Conservation (phyloP, 2,329 filamentous ascomycete genomes). For the Beauveria australis region DNA sequence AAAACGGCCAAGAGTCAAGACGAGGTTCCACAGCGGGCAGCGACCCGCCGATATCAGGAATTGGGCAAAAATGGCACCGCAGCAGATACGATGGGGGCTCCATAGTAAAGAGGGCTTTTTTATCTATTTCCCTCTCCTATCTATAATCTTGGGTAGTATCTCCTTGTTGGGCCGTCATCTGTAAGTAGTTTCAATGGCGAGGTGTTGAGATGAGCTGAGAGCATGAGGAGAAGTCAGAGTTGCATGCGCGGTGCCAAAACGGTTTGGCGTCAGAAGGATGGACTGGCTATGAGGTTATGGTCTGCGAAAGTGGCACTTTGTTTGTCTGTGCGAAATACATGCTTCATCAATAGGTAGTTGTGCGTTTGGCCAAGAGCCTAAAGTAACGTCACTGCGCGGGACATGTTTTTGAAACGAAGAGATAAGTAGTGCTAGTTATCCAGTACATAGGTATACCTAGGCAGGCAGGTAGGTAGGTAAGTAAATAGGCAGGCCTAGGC, state of each 20-base stretch:
- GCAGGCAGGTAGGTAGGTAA: background rate
- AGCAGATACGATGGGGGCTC: constrained; percentile 9
- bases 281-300: background rate
- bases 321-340: too few relatives aligned
- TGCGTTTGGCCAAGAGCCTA: background rate
- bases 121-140: background rate
- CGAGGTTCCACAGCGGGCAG: constrained; percentile 6
- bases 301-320: too few relatives aligned
- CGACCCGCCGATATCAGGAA: constrained; percentile 9
- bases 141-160: background rate
- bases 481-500: background rate
- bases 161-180: background rate
- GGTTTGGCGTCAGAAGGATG: background rate
- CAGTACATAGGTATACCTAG: too few relatives aligned
- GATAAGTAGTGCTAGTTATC: too few relatives aligned
- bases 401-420: background rate
- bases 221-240: background rate
- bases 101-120: constrained; percentile 4
- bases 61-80: background rate
- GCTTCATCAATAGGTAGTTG: too few relatives aligned
- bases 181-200: background rate
- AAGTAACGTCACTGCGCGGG: background rate
- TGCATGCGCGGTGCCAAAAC: background rate
- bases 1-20: background rate
- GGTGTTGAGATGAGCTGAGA: background rate